Percentiles rank a stretch among this genome's conserved stretches.
Conservation (phyloP, 257 asterid species). For the Prunella vulgaris region DNA sequence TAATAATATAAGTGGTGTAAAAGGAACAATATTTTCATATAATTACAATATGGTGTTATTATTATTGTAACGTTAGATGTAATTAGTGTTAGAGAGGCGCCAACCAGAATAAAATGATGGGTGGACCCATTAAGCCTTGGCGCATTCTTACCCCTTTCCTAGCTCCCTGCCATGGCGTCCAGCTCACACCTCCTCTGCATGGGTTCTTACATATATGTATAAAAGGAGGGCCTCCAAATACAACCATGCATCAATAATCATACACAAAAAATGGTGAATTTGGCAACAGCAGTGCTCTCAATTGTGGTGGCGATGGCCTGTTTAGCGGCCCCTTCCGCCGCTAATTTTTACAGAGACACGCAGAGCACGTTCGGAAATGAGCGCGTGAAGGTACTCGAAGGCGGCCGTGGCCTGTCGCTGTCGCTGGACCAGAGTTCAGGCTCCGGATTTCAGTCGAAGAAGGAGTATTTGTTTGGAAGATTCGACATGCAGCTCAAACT, state of each 20-base stretch:
- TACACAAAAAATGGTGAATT: neutral
- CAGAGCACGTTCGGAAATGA: conserved; percentile 45
- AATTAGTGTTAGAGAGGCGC: neutral
- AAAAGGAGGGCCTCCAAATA: neutral
- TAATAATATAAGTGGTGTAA: no score
- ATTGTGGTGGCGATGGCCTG: conserved; percentile 16
- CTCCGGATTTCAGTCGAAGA: conserved; percentile 40
- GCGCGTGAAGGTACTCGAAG: conserved; percentile 41
- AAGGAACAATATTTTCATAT: no score
- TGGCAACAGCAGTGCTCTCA: neutral
- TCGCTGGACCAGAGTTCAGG: conserved; percentile 42
- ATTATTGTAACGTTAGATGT: no score
- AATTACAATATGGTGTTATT: no score
- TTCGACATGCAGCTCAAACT: conserved; percentile 41
- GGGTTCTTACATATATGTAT: neutral
- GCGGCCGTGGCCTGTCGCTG: conserved; percentile 35
- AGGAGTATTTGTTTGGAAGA: conserved; percentile 26
- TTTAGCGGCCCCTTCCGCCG: conserved; percentile 25
- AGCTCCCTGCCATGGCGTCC: neutral
- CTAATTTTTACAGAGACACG: conserved; percentile 39
- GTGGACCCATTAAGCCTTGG: neutral
- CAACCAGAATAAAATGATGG: neutral
- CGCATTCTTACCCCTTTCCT: neutral
- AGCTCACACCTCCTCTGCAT: neutral
- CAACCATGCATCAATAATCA: neutral